Percentiles rank a stretch among this genome's conserved stretches.
Conservation (phyloP, 202 grass and related monocot genomes). For the Brachypodium distachyon region DNA sequence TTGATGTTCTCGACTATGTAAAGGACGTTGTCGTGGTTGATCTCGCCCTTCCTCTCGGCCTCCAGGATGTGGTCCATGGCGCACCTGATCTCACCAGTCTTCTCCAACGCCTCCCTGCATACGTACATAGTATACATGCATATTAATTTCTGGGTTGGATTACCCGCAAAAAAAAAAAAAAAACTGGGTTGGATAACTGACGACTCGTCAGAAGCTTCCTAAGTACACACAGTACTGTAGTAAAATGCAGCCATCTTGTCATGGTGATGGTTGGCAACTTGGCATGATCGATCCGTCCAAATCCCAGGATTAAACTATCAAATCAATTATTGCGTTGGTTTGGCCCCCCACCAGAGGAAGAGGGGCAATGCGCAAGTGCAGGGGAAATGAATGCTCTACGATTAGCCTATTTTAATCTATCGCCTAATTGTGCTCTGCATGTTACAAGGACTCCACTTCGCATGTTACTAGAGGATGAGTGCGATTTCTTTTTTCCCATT, state of each 20-base stretch:
- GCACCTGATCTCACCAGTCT: constrained; percentile 54
- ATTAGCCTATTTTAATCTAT: too few species aligned
- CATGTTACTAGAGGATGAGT: too few species aligned
- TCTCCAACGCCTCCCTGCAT: constrained; percentile 39
- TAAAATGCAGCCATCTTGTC: background rate
- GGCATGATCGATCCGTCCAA: background rate
- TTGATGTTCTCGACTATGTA: constrained; percentile 96
- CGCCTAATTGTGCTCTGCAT: too few species aligned
- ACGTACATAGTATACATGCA: background rate
- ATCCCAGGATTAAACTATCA: too few species aligned
- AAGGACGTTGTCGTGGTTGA: constrained; percentile 81
- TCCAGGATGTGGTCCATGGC: constrained; percentile 81
- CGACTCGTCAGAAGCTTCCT: background rate
- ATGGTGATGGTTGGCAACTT: background rate
- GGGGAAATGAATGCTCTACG: too few species aligned
- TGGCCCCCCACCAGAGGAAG: too few species aligned
- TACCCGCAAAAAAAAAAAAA: too few species aligned
- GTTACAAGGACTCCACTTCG: too few species aligned
- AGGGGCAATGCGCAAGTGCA: too few species aligned
- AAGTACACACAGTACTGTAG: too few species aligned
- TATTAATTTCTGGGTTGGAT: background rate
- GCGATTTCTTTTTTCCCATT: background rate
- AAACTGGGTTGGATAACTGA: too few species aligned
- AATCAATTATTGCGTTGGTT: too few species aligned
- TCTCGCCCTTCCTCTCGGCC: constrained; percentile 78